phyloP scores from a whole-genome alignment of 75 land plant genomes.

The Pseudotsuga menziesii region DNA sequence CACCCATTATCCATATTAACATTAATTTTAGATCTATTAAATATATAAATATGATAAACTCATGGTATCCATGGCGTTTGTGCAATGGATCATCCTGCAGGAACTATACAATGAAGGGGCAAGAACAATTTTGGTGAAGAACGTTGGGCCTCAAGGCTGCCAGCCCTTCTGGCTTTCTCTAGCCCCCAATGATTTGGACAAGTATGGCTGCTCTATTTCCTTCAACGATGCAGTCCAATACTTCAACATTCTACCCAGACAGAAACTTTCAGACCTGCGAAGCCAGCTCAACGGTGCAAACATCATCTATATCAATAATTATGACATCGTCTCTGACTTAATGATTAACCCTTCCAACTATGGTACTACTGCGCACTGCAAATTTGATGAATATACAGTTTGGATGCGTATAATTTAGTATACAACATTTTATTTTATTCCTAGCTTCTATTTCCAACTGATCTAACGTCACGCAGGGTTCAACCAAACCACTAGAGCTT shows the following conservation, averaged over 20 bases:
- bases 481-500: slow-evolving; percentile 11
- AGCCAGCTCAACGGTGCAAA: slow-evolving; percentile 31
- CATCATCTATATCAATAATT: slow-evolving; percentile 41
- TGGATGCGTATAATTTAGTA: too few species aligned
- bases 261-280: slow-evolving; percentile 28
- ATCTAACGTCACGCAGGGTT: neutral
- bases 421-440: neutral
- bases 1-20: neutral
- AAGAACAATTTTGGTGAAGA: slow-evolving; percentile 45
- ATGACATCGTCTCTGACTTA: slow-evolving; percentile 40
- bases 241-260: slow-evolving; percentile 44
- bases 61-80: slow-evolving; percentile 11
- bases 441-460: neutral
- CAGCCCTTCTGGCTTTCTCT: slow-evolving; percentile 46
- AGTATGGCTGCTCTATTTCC: slow-evolving; percentile 25
- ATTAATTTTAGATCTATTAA: too few species aligned
- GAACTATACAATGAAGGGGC: slow-evolving; percentile 53
- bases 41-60: too few species aligned
- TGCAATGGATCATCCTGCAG: slow-evolving; percentile 19
- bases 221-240: slow-evolving; percentile 43
- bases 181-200: slow-evolving; percentile 9
- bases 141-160: slow-evolving; percentile 80
- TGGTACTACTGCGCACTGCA: slow-evolving; percentile 30
- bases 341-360: slow-evolving; percentile 35
- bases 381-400: neutral